A percentile compares a stretch with the other conserved stretches of the same genome.
Evolutionary conservation across 1,284 basidiomycete genomes (phyloP).

Genomic region (Rhodotorula sp.): DNA sequence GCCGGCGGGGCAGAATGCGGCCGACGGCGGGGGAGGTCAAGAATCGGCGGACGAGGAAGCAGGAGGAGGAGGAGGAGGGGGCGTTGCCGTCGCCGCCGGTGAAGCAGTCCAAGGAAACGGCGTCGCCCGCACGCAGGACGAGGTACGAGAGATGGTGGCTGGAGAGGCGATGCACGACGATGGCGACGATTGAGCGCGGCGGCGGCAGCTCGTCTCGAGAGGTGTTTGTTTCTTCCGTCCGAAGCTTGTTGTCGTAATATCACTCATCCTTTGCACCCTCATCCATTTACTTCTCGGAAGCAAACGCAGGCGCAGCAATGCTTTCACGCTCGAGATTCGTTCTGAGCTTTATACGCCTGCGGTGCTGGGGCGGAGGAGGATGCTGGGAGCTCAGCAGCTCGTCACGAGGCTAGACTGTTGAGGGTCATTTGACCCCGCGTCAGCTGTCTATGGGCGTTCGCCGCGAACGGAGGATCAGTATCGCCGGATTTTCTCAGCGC

Average conservation of each 20-base stretch:
- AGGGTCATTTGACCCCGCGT: too few relatives aligned
- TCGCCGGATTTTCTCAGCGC: too few relatives aligned
- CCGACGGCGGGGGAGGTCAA: conserved; percentile 15
- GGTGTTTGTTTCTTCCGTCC: background rate
- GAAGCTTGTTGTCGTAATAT: background rate
- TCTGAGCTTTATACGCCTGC: too few relatives aligned
- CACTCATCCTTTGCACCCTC: too few relatives aligned
- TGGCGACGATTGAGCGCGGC: background rate
- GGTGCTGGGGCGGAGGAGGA: too few relatives aligned
- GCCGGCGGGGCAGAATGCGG: conserved; percentile 37
- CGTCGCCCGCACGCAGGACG: background rate
- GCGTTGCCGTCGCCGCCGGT: background rate
- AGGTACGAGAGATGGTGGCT: background rate
- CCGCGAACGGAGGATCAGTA: too few relatives aligned
- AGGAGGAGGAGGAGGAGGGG: background rate
- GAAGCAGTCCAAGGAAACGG: background rate
- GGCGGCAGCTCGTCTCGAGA: background rate
- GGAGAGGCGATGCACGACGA: conserved; percentile 1
- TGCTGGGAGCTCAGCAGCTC: too few relatives aligned
- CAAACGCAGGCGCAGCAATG: too few relatives aligned
- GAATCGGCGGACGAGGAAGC: conserved; percentile 15
- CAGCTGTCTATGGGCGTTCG: too few relatives aligned
- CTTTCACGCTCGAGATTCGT: too few relatives aligned
- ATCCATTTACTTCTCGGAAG: too few relatives aligned
- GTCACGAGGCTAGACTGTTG: too few relatives aligned